Percentiles rank a stretch among this genome's conserved stretches.
phyloP scores from a whole-genome alignment of 2,329 filamentous ascomycete species.

The Fusarium piperis region DNA sequence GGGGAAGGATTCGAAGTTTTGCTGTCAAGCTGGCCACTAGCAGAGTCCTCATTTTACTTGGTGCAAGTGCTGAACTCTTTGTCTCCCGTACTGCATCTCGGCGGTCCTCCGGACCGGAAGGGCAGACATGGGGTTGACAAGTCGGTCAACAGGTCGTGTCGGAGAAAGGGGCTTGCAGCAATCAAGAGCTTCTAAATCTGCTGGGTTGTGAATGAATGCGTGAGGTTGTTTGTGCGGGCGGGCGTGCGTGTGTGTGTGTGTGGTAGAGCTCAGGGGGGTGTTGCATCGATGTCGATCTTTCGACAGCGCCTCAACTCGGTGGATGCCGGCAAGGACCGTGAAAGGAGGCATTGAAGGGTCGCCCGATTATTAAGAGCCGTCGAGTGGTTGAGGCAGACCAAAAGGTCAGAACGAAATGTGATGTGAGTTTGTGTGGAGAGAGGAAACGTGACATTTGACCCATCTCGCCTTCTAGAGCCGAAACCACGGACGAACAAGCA shows the following conservation, averaged over 20 bases:
- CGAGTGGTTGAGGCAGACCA: neutral
- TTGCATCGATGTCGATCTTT: slow-evolving; percentile 30
- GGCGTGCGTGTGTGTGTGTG: slow-evolving; percentile 10
- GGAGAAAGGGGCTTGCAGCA: slow-evolving; percentile 23
- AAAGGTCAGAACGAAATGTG: neutral
- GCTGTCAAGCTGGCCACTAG: slow-evolving; percentile 8
- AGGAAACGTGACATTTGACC: slow-evolving; percentile 9
- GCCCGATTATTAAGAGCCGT: neutral
- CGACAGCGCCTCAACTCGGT: slow-evolving; percentile 17
- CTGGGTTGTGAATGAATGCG: slow-evolving; percentile 4
- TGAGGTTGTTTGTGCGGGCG: neutral
- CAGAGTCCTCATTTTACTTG: slow-evolving; percentile 10
- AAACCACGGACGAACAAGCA: slow-evolving; percentile 12
- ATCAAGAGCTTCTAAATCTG: neutral
- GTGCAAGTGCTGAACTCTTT: neutral
- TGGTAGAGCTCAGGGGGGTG: slow-evolving; percentile 29
- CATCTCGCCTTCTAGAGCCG: slow-evolving; percentile 16
- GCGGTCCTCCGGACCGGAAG: neutral
- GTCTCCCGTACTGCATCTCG: neutral
- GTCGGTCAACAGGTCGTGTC: slow-evolving; percentile 12
- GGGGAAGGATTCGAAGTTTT: slow-evolving; percentile 11
- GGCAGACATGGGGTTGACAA: slow-evolving; percentile 14
- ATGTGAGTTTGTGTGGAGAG: neutral
- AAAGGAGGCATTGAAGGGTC: neutral
- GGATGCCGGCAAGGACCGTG: neutral